Conservation (phyloP, 768 basidiomycete genomes). For the Lactarius trivialis region DNA sequence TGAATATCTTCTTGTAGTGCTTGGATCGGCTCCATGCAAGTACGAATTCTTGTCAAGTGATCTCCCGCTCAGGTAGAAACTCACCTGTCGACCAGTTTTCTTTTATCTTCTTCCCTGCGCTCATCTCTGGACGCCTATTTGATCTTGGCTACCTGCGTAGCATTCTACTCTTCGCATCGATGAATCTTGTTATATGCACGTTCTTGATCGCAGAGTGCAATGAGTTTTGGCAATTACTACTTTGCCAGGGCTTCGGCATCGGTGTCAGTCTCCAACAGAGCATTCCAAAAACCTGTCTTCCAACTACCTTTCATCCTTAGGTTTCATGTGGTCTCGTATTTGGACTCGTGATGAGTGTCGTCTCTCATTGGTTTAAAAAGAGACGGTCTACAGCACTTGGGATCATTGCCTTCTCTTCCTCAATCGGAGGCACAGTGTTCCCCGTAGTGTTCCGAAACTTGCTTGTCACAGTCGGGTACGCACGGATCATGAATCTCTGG, state of each 20-base stretch:
- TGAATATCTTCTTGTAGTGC: constrained; percentile 39
- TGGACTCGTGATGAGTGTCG: constrained; percentile 49
- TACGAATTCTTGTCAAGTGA: constrained; percentile 23
- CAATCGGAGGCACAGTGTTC: constrained; percentile 60
- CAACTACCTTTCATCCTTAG: constrained; percentile 9
- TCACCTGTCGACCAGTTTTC: constrained; percentile 42
- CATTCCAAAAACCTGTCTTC: not conserved
- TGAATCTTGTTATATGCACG: constrained; percentile 45
- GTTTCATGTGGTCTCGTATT: constrained; percentile 48
- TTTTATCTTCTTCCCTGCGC: constrained; percentile 53
- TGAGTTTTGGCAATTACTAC: constrained; percentile 69
- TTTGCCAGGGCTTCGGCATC: constrained; percentile 63
- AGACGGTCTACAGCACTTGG: constrained; percentile 53
- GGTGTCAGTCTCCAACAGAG: constrained; percentile 41
- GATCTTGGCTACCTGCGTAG: constrained; percentile 62
- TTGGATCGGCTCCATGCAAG: constrained; percentile 78
- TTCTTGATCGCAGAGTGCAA: constrained; percentile 69
- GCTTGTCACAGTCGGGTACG: constrained; percentile 47
- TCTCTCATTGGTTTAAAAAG: constrained; percentile 70
- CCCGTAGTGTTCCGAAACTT: constrained; percentile 56
- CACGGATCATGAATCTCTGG: not conserved
- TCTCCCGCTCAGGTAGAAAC: not conserved
- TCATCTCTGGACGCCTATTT: constrained; percentile 64
- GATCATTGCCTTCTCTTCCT: constrained; percentile 56
- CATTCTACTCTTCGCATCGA: constrained; percentile 43